A percentile compares a stretch with the other conserved stretches of the same genome.
Evolutionary conservation across 1,284 basidiomycete species (phyloP).

Genomic region (Ganoderma resinaceum): DNA sequence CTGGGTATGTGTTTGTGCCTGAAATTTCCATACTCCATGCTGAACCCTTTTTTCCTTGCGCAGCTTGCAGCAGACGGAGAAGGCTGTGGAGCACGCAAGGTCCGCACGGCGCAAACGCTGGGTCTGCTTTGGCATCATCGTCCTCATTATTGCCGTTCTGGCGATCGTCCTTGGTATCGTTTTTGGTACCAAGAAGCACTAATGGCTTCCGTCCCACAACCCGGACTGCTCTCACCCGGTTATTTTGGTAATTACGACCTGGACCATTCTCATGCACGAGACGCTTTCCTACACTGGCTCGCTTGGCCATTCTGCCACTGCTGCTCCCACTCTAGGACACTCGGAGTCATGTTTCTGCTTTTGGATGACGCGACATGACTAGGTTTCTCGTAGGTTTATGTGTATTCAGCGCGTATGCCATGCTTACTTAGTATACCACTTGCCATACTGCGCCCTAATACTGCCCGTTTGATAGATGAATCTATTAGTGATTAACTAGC

Average conservation of each 20-base stretch:
- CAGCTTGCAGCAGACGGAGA: conserved; percentile 71
- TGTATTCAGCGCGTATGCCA: conserved; percentile 2
- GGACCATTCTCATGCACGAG: conserved; percentile 17
- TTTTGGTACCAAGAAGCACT: conserved; percentile 39
- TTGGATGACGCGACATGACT: conserved; percentile 17
- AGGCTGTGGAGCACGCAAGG: conserved; percentile 74
- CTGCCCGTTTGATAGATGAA: not conserved
- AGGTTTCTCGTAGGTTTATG: conserved; percentile 13
- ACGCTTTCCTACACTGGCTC: conserved; percentile 2
- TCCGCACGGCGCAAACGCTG: conserved; percentile 81
- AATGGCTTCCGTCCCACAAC: not conserved
- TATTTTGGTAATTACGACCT: conserved; percentile 5
- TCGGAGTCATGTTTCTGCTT: conserved; percentile 7
- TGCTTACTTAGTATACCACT: conserved; percentile 21
- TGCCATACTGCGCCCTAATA: conserved; percentile 11
- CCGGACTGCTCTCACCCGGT: not conserved
- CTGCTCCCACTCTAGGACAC: conserved; percentile 1
- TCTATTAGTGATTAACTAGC: not conserved
- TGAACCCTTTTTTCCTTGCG: not conserved
- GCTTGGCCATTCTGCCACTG: not conserved
- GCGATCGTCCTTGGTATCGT: conserved; percentile 61
- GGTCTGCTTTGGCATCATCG: conserved; percentile 76
- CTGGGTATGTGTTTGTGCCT: conserved; percentile 59
- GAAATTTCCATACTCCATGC: not conserved
- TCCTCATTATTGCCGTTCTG: conserved; percentile 55